A percentile compares a stretch with the other conserved stretches of the same genome.
Conservation (phyloP, 2,329 filamentous ascomycete species). For the Canariomyces notabilis region DNA sequence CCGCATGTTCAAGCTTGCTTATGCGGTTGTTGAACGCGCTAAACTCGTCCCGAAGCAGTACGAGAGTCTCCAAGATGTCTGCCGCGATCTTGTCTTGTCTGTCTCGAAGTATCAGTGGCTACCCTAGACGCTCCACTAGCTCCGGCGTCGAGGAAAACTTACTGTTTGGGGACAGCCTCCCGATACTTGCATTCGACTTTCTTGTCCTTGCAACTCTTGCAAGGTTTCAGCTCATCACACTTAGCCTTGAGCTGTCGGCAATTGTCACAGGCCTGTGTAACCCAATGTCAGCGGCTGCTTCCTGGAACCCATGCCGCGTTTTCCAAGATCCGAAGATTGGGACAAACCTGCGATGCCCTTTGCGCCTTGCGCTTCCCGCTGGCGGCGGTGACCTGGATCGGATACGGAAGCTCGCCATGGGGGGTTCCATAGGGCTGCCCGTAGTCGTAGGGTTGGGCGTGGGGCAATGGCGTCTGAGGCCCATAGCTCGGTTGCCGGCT, state of each 20-base stretch:
- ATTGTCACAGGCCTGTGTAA: conserved; percentile 74
- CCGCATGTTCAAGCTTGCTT: conserved; percentile 34
- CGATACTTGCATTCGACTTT: conserved; percentile 79
- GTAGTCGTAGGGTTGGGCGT: conserved; percentile 34
- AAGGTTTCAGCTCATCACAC: conserved; percentile 80
- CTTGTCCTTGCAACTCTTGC: conserved; percentile 86
- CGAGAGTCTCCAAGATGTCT: conserved; percentile 55
- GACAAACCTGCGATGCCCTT: conserved; percentile 54
- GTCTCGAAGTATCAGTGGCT: conserved; percentile 33
- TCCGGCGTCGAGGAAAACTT: conserved; percentile 40
- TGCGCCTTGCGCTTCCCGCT: conserved; percentile 58
- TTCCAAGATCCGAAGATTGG: not conserved
- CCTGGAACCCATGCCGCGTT: not conserved
- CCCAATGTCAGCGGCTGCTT: not conserved
- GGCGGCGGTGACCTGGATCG: conserved; percentile 42
- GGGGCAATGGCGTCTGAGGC: conserved; percentile 37
- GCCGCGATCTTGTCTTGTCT: conserved; percentile 57
- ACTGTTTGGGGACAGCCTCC: conserved; percentile 89
- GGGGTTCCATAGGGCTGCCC: conserved; percentile 26
- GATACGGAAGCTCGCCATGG: conserved; percentile 36
- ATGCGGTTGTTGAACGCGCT: conserved; percentile 35
- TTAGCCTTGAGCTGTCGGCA: conserved; percentile 86
- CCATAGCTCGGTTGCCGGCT: conserved; percentile 36
- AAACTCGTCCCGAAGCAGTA: conserved; percentile 37
- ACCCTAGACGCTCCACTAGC: too few species aligned